Evolutionary conservation across 768 basidiomycete genomes (phyloP).

Genomic region (Strobilomyces dryophilus): DNA sequence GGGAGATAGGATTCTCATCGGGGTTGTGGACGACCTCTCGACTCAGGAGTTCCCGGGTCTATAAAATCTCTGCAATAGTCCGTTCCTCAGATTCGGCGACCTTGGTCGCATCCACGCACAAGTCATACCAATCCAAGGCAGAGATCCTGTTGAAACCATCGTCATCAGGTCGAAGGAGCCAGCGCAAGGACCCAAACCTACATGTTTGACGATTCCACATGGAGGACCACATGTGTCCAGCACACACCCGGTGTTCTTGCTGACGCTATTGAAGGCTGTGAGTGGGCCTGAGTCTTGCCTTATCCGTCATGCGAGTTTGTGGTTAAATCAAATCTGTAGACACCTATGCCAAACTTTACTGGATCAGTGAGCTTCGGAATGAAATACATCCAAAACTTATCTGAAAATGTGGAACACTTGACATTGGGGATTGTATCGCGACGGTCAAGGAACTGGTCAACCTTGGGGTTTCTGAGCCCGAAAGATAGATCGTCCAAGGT

Average conservation of each 20-base stretch:
- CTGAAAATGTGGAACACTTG: constrained; percentile 58
- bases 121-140: constrained; percentile 47
- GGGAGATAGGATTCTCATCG: constrained; percentile 33
- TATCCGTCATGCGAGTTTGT: neutral
- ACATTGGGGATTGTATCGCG: constrained; percentile 64
- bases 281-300: too few relatives aligned
- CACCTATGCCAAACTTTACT: constrained; percentile 62
- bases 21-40: constrained; percentile 37
- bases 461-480: constrained; percentile 45
- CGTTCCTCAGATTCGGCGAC: constrained; percentile 34
- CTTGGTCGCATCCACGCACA: constrained; percentile 39
- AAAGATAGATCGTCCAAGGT: constrained; percentile 54
- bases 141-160: constrained; percentile 51
- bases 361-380: constrained; percentile 68
- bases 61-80: constrained; percentile 39
- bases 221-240: constrained; percentile 58
- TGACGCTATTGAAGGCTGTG: constrained; percentile 60
- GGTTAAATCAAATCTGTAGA: constrained; percentile 32
- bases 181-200: constrained; percentile 24
- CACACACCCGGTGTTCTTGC: constrained; percentile 38
- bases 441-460: constrained; percentile 48
- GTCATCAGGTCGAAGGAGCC: constrained; percentile 36
- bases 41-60: constrained; percentile 56
- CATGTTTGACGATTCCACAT: constrained; percentile 53
- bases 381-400: constrained; percentile 46